Conservation (phyloP, 805 yeast genomes). For the Pichia rugopelliculosa region DNA sequence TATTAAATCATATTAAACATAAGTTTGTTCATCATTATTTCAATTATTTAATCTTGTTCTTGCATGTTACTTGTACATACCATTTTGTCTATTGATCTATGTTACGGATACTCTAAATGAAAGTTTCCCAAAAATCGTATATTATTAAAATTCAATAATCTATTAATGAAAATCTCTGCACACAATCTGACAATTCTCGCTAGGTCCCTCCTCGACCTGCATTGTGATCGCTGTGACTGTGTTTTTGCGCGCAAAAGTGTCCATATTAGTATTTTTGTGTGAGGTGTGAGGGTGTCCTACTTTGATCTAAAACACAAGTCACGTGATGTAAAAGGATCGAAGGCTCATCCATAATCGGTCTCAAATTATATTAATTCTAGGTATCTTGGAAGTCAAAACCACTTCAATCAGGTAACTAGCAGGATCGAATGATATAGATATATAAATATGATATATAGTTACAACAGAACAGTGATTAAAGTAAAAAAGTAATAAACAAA, state of each 20-base stretch:
- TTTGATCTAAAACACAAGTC: background rate
- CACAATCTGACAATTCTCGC: background rate
- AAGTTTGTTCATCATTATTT: background rate
- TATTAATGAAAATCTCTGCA: background rate
- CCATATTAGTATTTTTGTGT: background rate
- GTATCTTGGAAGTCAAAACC: too few relatives aligned
- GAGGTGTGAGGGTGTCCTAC: background rate
- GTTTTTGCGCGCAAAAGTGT: background rate
- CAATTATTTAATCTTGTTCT: background rate
- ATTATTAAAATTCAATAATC: background rate
- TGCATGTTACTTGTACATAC: slow-evolving; percentile 2
- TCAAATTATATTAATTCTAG: too few relatives aligned
- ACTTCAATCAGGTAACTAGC: background rate
- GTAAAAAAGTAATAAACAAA: background rate
- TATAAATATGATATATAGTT: background rate
- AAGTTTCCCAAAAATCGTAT: background rate
- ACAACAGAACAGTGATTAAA: background rate
- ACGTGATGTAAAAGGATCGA: too few relatives aligned
- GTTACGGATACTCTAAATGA: background rate
- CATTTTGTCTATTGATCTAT: slow-evolving; percentile 13
- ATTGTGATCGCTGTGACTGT: background rate
- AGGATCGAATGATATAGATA: background rate
- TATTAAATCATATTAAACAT: background rate
- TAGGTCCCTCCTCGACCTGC: background rate
- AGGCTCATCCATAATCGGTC: too few relatives aligned